Evolutionary conservation across 495 filamentous ascomycete genomes (phyloP).

Genomic region (Xylaria grammica): DNA sequence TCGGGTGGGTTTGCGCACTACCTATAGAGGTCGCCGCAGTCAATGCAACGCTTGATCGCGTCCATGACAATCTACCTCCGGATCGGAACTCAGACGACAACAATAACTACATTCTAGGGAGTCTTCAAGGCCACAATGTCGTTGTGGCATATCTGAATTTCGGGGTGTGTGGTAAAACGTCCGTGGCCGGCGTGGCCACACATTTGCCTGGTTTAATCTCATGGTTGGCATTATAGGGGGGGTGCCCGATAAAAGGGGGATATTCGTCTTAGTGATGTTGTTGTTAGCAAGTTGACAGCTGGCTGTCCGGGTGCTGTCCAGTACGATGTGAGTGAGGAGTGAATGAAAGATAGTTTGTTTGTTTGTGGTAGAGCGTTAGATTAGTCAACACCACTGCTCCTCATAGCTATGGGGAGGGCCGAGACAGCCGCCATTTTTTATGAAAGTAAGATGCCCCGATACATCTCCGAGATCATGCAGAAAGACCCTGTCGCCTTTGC

Average conservation of each 20-base stretch:
- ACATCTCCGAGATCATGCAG: neutral
- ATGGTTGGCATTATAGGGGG: slow-evolving; percentile 5
- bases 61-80: slow-evolving; percentile 31
- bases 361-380: neutral
- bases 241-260: neutral
- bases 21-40: slow-evolving; percentile 44
- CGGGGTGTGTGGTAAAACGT: neutral
- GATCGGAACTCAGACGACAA: slow-evolving; percentile 23
- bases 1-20: slow-evolving; percentile 47
- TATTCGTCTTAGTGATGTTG: slow-evolving; percentile 4
- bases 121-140: slow-evolving; percentile 5
- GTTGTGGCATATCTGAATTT: neutral
- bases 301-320: neutral
- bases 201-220: neutral
- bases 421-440: neutral
- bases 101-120: slow-evolving; percentile 2
- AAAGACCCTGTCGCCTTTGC: neutral
- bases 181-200: neutral
- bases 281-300: neutral
- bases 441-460: neutral
- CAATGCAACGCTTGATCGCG: slow-evolving; percentile 38
- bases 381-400: neutral
- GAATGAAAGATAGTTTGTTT: neutral
- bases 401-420: neutral
- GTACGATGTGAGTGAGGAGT: neutral